phyloP scores from a whole-genome alignment of 1,284 basidiomycete genomes.

The Ceratobasidium papillatum region DNA sequence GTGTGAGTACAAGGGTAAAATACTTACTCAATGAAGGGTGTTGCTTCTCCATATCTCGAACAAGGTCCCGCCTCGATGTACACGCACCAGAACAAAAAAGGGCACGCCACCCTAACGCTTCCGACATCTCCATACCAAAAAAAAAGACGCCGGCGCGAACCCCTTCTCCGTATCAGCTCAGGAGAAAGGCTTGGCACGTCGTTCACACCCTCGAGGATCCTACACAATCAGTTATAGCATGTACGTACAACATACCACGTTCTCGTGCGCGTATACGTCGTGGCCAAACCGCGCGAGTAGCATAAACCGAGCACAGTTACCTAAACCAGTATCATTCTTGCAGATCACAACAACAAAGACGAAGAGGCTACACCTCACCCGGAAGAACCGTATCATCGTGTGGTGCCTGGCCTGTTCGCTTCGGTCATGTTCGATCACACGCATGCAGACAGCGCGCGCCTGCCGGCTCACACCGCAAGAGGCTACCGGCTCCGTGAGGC shows the following conservation, averaged over 20 bases:
- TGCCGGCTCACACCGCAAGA: not conserved
- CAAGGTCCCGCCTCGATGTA: not conserved
- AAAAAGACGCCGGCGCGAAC: not conserved
- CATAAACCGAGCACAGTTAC: not conserved
- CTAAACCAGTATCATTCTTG: not conserved
- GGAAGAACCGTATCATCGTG: not conserved
- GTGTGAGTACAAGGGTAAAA: too few relatives aligned
- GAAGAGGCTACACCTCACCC: not conserved
- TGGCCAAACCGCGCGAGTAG: too few relatives aligned
- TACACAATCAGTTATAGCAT: not conserved
- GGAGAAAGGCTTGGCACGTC: not conserved
- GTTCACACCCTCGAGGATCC: not conserved
- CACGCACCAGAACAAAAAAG: not conserved
- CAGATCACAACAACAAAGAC: not conserved
- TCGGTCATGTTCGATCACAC: conserved; percentile 9
- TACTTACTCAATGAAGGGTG: too few relatives aligned
- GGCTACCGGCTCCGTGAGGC: not conserved
- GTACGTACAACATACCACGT: not conserved
- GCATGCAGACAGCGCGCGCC: too few relatives aligned
- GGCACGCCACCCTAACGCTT: not conserved
- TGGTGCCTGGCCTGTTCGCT: not conserved
- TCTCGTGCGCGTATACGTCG: too few relatives aligned
- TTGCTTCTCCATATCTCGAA: not conserved
- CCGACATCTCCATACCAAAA: not conserved
- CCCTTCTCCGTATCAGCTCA: not conserved